These are phyloP conservation scores for Benincasa hispida DNA, from an alignment of 306 rosid species.

Conservation along the genomic window DNA sequence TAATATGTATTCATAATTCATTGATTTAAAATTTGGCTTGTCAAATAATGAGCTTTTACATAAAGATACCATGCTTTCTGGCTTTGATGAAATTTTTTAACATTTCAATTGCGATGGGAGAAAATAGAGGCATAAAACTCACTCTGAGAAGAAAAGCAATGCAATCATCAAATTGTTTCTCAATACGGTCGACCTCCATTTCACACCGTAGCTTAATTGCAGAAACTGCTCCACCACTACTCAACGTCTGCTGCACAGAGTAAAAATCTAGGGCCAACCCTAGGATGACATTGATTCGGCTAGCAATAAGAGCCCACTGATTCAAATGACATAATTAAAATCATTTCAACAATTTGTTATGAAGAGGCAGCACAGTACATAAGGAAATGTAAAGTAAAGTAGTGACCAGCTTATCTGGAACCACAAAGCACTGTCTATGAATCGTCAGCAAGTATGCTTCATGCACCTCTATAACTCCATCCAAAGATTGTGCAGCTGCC, in stretches of 20 bases:
- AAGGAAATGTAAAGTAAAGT: constrained; percentile 4
- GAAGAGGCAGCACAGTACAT: not conserved
- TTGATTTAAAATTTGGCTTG: not conserved
- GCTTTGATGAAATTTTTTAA: not conserved
- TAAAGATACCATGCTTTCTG: not conserved
- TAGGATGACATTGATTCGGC: constrained; percentile 86
- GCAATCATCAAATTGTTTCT: constrained; percentile 93
- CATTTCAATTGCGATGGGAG: not conserved
- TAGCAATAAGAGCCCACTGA: constrained; percentile 95
- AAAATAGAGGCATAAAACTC: constrained; percentile 11
- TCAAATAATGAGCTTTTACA: not conserved
- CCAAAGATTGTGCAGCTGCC: constrained; percentile 71
- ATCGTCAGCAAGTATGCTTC: constrained; percentile 79
- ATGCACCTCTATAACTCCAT: constrained; percentile 90
- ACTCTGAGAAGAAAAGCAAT: constrained; percentile 89
- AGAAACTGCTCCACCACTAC: constrained; percentile 80
- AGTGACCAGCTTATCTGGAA: constrained; percentile 92
- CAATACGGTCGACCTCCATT: constrained; percentile 87
- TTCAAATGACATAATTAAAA: constrained; percentile 12
- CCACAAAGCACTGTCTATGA: constrained; percentile 94
- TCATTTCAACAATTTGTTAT: constrained; percentile 19
- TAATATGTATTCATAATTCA: not conserved
- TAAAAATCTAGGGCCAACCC: constrained; percentile 86
- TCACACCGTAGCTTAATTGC: constrained; percentile 86
- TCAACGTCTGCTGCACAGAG: constrained; percentile 64